Evolutionary conservation across 148 eudicot species (phyloP).

Genomic region (Linanthus parryae): DNA sequence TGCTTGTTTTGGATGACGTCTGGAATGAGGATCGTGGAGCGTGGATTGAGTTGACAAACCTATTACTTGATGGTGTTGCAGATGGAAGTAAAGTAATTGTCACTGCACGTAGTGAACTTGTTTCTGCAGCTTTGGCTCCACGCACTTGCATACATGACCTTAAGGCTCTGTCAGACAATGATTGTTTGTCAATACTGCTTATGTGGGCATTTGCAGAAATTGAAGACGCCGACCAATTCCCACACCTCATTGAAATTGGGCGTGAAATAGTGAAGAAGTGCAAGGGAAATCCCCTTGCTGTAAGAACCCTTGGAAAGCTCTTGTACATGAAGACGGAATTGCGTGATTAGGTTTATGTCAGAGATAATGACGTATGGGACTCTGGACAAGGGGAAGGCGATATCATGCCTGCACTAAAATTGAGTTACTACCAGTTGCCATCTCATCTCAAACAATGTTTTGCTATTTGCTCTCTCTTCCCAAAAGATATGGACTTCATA

Average conservation of each 20-base stretch:
- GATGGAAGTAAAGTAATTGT: neutral
- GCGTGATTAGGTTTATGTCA: conserved; percentile 9
- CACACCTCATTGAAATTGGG: conserved; percentile 8
- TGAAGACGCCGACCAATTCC: neutral
- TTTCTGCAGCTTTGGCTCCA: neutral
- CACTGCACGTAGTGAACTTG: neutral
- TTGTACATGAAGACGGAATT: conserved; percentile 10
- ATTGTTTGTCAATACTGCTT: conserved; percentile 11
- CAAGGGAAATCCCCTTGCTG: neutral
- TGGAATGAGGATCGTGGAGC: neutral
- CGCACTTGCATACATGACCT: neutral
- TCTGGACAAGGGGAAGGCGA: neutral
- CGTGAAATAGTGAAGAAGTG: conserved; percentile 15
- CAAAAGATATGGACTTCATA: conserved; percentile 7
- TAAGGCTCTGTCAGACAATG: conserved; percentile 11
- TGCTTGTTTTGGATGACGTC: neutral
- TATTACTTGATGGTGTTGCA: neutral
- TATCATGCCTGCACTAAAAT: conserved; percentile 11
- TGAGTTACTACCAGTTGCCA: conserved; percentile 14
- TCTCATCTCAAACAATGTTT: conserved; percentile 23
- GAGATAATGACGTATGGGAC: conserved; percentile 5
- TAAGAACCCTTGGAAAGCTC: neutral
- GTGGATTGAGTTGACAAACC: neutral
- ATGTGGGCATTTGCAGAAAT: conserved; percentile 16
- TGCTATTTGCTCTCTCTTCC: conserved; percentile 24